phyloP scores from a whole-genome alignment of 2,329 filamentous ascomycete species.

The Alternaria metachromatica region DNA sequence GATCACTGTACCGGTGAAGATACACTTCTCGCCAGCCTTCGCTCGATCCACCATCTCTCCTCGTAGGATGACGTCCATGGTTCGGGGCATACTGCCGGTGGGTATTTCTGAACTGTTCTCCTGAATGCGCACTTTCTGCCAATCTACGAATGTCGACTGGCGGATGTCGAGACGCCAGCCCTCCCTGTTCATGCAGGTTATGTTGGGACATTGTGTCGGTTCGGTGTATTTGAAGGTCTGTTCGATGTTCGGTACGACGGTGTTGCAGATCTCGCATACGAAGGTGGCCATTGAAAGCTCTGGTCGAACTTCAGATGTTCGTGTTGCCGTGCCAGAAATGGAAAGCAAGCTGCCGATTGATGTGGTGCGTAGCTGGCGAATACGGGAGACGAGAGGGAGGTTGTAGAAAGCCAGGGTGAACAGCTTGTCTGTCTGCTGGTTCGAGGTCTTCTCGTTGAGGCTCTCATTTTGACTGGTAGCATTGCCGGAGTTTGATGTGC shows the following conservation, averaged over 20 bases:
- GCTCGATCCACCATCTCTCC: slow-evolving; percentile 97
- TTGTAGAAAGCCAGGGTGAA: slow-evolving; percentile 96
- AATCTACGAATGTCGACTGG: slow-evolving; percentile 97
- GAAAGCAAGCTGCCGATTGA: slow-evolving; percentile 94
- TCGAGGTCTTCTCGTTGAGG: slow-evolving; percentile 75
- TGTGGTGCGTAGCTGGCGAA: slow-evolving; percentile 83
- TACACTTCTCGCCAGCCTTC: slow-evolving; percentile 97
- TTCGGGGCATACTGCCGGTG: slow-evolving; percentile 97
- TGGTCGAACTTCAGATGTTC: slow-evolving; percentile 95
- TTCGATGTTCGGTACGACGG: slow-evolving; percentile 86
- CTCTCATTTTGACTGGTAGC: slow-evolving; percentile 65
- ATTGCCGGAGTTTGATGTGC: slow-evolving; percentile 64
- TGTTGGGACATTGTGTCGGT: slow-evolving; percentile 92
- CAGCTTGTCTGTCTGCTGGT: slow-evolving; percentile 96
- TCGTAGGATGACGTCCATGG: slow-evolving; percentile 94
- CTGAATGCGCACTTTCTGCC: slow-evolving; percentile 98
- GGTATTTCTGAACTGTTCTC: slow-evolving; percentile 99
- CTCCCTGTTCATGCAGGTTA: slow-evolving; percentile 82
- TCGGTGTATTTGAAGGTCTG: slow-evolving; percentile 98
- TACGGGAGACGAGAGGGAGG: slow-evolving; percentile 81
- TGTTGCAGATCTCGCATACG: slow-evolving; percentile 85
- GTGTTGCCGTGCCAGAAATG: slow-evolving; percentile 94
- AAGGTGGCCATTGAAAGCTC: slow-evolving; percentile 94
- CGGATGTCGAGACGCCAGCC: slow-evolving; percentile 98
- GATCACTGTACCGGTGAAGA: slow-evolving; percentile 95